Base-by-base conservation (phyloP, 768 basidiomycete genomes). In the Kwoniella newhampshirensis region DNA sequence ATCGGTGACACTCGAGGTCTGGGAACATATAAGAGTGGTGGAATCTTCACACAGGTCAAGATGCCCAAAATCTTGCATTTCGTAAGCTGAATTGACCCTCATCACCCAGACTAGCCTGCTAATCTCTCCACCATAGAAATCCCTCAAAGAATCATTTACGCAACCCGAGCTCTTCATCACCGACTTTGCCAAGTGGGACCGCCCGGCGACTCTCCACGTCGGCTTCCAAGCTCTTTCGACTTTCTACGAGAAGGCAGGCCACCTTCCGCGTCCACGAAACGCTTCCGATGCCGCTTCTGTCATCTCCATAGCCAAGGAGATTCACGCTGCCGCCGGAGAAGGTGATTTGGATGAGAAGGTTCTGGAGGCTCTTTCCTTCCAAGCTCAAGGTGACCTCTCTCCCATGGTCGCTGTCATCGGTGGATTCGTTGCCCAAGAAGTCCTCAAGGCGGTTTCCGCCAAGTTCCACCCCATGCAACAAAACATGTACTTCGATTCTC, bases 391-490 rank as follows among this genome's bases (percentile, higher is more conserved):
- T 2, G 90, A 96, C 68, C 71, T 99, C 32, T 82, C 92, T 18
- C 94, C 96, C 15, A 79, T 98, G 57, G 84, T 87, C 54, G 94
- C 96, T 17, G 91, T 98, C 48, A 83, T 97, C 58, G 96, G 96
- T 62, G 96, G 91, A 3, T 98, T 98, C 70, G 91, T 97, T 51
- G 96, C 94, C 7, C 96, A 99, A 77, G 96, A 99, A 74, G 89
- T 91, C 20, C 82, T 99, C 66, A 99, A 99, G 78, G 93, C 94
- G 1, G 88, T 87, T 77, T 92, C 92, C 37, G 91, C 91, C 59
- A 99, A 99, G 79, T 99, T 99, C 81, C 89, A 94, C 68, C 96
- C 96, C 1, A 88, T 91, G 83, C 79, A 91, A 48, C 96, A 99
- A 74, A 84, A 89, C 76, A 81, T 97, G 75, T 99, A 97, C 81